A percentile compares a stretch with the other conserved stretches of the same genome.
Evolutionary conservation across 805 yeast species (phyloP).

Genomic region (Metschnikowia chrysomelidarum): DNA sequence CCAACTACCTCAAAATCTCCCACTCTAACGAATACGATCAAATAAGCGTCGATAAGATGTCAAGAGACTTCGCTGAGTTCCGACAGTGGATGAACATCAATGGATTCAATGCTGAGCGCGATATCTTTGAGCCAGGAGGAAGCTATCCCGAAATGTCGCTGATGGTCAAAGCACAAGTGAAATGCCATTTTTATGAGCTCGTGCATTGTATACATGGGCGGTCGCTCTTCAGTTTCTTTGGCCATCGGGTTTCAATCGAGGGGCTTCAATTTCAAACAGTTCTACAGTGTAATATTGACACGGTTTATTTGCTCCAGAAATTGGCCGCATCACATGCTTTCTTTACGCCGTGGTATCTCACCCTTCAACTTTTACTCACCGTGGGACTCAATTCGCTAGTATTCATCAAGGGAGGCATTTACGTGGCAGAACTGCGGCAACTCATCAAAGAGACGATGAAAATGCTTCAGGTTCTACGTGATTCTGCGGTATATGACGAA

Average conservation of each 20-base stretch:
- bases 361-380: constrained; percentile 43
- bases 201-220: constrained; percentile 37
- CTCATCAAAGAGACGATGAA: constrained; percentile 25
- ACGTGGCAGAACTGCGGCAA: constrained; percentile 22
- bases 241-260: constrained; percentile 27
- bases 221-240: constrained; percentile 31
- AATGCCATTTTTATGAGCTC: constrained; percentile 39
- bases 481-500: constrained; percentile 30
- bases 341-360: constrained; percentile 53
- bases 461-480: constrained; percentile 24
- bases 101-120: constrained; percentile 30
- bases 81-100: constrained; percentile 32
- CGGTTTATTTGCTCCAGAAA: constrained; percentile 29
- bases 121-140: constrained; percentile 7
- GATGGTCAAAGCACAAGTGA: constrained; percentile 35
- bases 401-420: constrained; percentile 43
- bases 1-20: constrained; percentile 35
- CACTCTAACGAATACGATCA: constrained; percentile 25
- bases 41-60: constrained; percentile 30
- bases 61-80: constrained; percentile 29
- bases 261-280: constrained; percentile 34
- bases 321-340: constrained; percentile 28
- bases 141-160: constrained; percentile 11
- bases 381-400: constrained; percentile 43
- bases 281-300: constrained; percentile 27